A percentile compares a stretch with the other conserved stretches of the same genome.
phyloP scores from a whole-genome alignment of 352 stramenopile species.

The Phytopythium mirpurense region DNA sequence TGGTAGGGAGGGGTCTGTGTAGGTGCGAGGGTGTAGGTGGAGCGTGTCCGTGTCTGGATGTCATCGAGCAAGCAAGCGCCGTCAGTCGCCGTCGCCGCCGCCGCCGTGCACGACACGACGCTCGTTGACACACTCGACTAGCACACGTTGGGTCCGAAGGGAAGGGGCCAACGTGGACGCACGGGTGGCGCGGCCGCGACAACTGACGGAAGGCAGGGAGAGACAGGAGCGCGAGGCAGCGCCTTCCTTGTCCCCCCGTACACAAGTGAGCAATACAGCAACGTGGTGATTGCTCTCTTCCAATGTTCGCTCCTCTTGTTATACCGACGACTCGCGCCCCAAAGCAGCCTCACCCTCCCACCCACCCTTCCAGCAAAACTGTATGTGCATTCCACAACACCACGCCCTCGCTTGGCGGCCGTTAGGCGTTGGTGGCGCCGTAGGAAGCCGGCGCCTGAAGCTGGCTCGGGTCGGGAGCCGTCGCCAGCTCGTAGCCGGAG shows the following conservation, averaged over 20 bases:
- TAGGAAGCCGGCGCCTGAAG: slow-evolving; percentile 22
- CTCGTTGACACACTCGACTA: not conserved
- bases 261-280: not conserved
- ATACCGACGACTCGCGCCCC: not conserved
- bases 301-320: not conserved
- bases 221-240: slow-evolving; percentile 1
- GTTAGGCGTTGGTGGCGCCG: slow-evolving; percentile 17
- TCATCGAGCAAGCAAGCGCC: not conserved
- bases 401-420: no score
- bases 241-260: not conserved
- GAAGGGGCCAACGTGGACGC: not conserved
- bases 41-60: not conserved
- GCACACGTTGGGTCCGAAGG: not conserved
- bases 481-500: slow-evolving; percentile 35
- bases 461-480: slow-evolving; percentile 12
- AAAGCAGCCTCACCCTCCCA: no score
- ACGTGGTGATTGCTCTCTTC: slow-evolving; percentile 1
- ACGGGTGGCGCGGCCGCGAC: not conserved
- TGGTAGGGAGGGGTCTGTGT: not conserved
- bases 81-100: not conserved
- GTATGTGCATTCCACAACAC: no score
- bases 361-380: not conserved
- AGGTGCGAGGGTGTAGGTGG: not conserved
- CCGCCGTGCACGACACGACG: not conserved
- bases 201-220: not conserved